Base-by-base conservation (phyloP, 805 yeast species). In the Candida peoriensis region DNA sequence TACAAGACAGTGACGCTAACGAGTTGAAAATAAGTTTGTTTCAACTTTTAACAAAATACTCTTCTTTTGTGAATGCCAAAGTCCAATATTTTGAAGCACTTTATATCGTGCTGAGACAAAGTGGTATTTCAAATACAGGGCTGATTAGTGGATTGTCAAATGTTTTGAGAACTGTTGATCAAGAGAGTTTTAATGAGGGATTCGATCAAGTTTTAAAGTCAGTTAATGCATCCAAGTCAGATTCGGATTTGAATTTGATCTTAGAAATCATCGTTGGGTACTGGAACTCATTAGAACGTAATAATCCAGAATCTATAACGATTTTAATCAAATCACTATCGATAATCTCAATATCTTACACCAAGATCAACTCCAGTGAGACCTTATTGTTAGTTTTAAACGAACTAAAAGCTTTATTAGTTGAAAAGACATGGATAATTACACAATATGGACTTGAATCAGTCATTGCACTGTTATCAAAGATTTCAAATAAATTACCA, bases 361-460 rank as follows among this genome's bases (percentile, higher is more conserved):
- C 20, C 1, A 24, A 33, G 6, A 11, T 47, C 5, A 19, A 28
- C 5, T 18, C 23, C 10, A 8, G 26, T 18, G 20, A 23, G 3
- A 12, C 36, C 24, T 6, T 29, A 13, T 10, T 32, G 20, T 2
- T 30, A 12, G 8, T 39, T 0, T 5, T 44, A 3, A 19, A 26
- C 4, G 30, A 63, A 6, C 24, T 81, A 18, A 74, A 66, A 39
- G 34, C 47, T 0, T 39, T 73, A 8, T 54, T 81, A 13, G 57
- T 71, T 8, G 72, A 73, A 6, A 68, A 71, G 35, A 46, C 72
- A 1, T 76, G 84, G 81, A 44, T 72, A 1, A 66, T 85, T 32
- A 63, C 74, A 4, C 96, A 86, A 53, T 81, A 80, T 50, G 54
- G 75, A 0, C 58, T 79, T 14, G 96, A 86, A 54, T 48, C 70